These are phyloP conservation scores for Beauveria rudraprayagi DNA, from an alignment of 2,329 filamentous ascomycete genomes.

Conservation along the genomic window DNA sequence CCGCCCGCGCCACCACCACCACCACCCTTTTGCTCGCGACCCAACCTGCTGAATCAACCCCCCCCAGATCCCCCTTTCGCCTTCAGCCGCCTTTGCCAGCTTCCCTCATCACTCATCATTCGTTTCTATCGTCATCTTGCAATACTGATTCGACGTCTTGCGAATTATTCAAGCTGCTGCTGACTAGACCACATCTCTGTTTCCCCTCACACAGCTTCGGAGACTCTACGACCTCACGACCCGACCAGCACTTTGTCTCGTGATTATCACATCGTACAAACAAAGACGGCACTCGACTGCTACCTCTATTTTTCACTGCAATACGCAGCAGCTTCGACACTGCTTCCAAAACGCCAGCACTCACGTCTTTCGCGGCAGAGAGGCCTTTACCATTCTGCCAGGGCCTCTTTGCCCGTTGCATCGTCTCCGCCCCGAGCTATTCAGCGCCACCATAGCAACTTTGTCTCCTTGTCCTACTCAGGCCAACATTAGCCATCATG, in stretches of 20 bases:
- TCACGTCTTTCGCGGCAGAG: background rate
- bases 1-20: constrained; percentile 1
- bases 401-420: constrained; percentile 2
- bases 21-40: background rate
- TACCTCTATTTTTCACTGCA: background rate
- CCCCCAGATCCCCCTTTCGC: background rate
- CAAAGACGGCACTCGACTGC: background rate
- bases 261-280: background rate
- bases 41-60: background rate
- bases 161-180: background rate
- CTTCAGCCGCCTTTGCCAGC: background rate
- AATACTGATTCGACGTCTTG: background rate
- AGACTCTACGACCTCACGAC: background rate
- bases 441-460: background rate
- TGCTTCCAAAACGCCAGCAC: background rate
- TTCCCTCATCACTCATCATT: background rate
- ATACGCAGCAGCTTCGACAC: too few relatives aligned
- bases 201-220: constrained; percentile 5
- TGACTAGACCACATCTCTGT: background rate
- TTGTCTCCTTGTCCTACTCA: background rate
- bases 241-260: background rate
- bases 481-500: constrained; percentile 17
- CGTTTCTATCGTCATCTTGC: background rate
- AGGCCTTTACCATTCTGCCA: background rate
- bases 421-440: background rate